Evolutionary conservation across 345 rosid species (phyloP), one percentile per base, ranked within the genome.

Genomic region (Gossypium arboreum): DNA sequence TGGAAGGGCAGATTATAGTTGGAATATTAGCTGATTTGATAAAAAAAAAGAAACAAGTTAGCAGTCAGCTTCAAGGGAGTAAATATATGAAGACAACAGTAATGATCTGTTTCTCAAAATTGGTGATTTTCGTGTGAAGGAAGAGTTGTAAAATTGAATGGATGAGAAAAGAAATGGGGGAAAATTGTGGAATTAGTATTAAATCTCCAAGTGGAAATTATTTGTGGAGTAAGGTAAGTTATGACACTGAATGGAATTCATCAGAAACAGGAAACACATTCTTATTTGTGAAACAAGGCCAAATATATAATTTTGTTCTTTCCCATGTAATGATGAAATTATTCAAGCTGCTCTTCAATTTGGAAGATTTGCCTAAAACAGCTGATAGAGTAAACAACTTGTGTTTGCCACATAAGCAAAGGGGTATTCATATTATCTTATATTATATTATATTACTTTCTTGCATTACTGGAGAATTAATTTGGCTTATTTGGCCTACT

Each of bases 241-340:
- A 75, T 43, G 64, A 22, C 67, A 13, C n/a, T 9, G 4, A 72
- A 71, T 54, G 75, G 79, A 78, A 58, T 83, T 80, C 62, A 69
- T 69, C 74, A 73, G 41, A 67, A 76, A 52, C 74, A 75, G 83
- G 47, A 75, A 82, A 16, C 47, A 12, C 11, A 10, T 47, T 51
- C 71, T 65, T 68, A 45, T 68, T 76, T 52, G 50, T 39, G 1
- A 45, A 80, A 77, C 77, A 72, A 63, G 74, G 59, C 65, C 60
- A 44, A 58, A 59, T 11, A 67, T 20, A 70, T 16, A 17, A 45
- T 61, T 76, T 76, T 34, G 51, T 50, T 77, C 82, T 76, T 34
- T 83, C 83, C 80, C 80, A 77, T 82, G 74, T 59, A 76, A 83
- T 83, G 77, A 83, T 81, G 79, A 57, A 81, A 82, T 86, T 84